phyloP scores from a whole-genome alignment of 169 alveolate genomes.

The Plasmodium billcollinsi region DNA sequence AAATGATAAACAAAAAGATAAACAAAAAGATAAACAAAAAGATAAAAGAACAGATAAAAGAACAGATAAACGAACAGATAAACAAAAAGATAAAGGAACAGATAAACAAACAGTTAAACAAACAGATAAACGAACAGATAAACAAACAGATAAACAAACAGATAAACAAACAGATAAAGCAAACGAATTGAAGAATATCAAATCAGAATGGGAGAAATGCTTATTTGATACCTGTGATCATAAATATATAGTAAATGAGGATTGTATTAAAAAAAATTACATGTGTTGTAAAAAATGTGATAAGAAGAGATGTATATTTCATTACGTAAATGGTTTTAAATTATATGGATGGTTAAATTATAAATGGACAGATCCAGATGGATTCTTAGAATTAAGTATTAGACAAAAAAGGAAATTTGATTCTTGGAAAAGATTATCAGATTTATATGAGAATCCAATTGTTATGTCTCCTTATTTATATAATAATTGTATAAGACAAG shows the following conservation, averaged over 20 bases:
- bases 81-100: background rate
- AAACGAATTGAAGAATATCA: background rate
- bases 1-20: background rate
- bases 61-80: background rate
- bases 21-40: background rate
- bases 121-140: background rate
- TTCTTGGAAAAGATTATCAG: constrained; percentile 86
- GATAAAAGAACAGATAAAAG: background rate
- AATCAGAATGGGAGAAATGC: background rate
- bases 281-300: constrained; percentile 26
- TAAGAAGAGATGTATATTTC: constrained; percentile 73
- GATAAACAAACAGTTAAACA: too few species aligned
- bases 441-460: constrained; percentile 67
- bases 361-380: constrained; percentile 90
- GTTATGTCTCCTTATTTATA: constrained; percentile 80
- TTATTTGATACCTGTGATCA: constrained; percentile 20
- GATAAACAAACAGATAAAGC: background rate
- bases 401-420: constrained; percentile 83
- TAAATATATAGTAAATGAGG: constrained; percentile 40
- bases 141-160: background rate
- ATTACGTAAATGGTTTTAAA: constrained; percentile 41
- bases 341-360: constrained; percentile 78
- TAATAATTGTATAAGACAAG: constrained; percentile 88
- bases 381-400: constrained; percentile 80
- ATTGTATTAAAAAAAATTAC: constrained; percentile 54